Percentiles rank a stretch among this genome's conserved stretches.
Evolutionary conservation across 2,329 filamentous ascomycete species (phyloP).

Genomic region (Aaosphaeria pasadenensis): DNA sequence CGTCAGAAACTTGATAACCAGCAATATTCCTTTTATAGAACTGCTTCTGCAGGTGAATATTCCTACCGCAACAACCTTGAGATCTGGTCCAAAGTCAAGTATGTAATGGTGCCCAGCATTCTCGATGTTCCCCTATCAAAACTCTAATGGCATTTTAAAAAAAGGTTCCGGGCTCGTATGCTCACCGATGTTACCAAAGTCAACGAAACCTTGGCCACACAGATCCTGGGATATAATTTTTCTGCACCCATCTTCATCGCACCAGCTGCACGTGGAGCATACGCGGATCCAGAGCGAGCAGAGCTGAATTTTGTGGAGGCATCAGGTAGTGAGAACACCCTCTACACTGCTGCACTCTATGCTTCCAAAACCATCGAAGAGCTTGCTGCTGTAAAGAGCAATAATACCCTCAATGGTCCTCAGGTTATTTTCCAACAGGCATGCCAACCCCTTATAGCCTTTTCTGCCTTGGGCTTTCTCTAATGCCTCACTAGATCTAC

Average conservation of each 20-base stretch:
- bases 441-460: neutral
- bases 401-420: constrained; percentile 2
- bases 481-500: constrained; percentile 13
- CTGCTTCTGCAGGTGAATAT: constrained; percentile 56
- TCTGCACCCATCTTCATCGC: constrained; percentile 56
- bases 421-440: constrained; percentile 35
- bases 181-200: constrained; percentile 49
- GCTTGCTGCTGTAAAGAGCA: constrained; percentile 19
- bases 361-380: constrained; percentile 31
- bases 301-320: constrained; percentile 52
- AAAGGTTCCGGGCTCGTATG: constrained; percentile 45
- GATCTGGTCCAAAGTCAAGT: constrained; percentile 3
- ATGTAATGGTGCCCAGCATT: too few relatives aligned
- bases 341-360: constrained; percentile 47
- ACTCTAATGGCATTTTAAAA: constrained; percentile 13
- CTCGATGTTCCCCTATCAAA: too few relatives aligned
- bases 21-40: constrained; percentile 58
- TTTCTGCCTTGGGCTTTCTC: neutral
- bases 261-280: constrained; percentile 39
- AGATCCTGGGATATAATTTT: constrained; percentile 54
- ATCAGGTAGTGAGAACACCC: constrained; percentile 48
- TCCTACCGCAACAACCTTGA: constrained; percentile 58
- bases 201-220: constrained; percentile 41
- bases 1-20: constrained; percentile 46
- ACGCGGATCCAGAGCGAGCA: constrained; percentile 43